Base-by-base conservation (phyloP, 306 rosid genomes). In the Vigna radiata region DNA sequence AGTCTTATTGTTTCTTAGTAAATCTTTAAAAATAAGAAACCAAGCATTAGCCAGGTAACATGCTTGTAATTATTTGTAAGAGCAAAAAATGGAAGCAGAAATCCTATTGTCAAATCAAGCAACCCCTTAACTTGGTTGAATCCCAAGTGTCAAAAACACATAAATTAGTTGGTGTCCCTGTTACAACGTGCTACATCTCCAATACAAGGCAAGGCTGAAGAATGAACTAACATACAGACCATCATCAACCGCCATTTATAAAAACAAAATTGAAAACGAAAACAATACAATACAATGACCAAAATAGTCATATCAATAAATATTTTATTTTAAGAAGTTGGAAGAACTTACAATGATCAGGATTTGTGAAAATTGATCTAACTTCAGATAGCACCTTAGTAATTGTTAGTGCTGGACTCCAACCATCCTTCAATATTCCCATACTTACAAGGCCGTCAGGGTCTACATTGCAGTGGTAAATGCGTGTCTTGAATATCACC, bases 331-430 rank as follows among this genome's bases (percentile, higher is more conserved):
- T 64, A 65, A 75, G 69, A 68, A 58, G 31, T 6, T 21, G 6
- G 74, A 74, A 36, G 65, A 77, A 86, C 97, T 86, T 85, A 94
- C 98, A 89, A 44, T 92, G 97, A 68, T 92, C 90, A 5, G 97
- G 95, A 65, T 88, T 87, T 23, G 86, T 81, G 84, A 94, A 80
- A 79, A 92, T 80, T 29, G 95, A 78, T 81, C 88, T 84, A 63
- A 92, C 82, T 47, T 91, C 95, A 52, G 85, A 85, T 55, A 94
- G 86, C 79, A 94, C 93, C 87, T 89, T 90, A 6, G 92, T 85
- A 53, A 92, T 90, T 39, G 97, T 92, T 58, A 88, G 85, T 27
- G 97, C 98, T 48, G 98, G 98, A 88, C 97, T 94, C 98, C 98
- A 94, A 73, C 81, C 86, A 84, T 89, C 98, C 86, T 87, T 90